Evolutionary conservation across 805 yeast species (phyloP), one percentile per base, ranked within the genome.

Genomic region (Zygosaccharomyces bailii): DNA sequence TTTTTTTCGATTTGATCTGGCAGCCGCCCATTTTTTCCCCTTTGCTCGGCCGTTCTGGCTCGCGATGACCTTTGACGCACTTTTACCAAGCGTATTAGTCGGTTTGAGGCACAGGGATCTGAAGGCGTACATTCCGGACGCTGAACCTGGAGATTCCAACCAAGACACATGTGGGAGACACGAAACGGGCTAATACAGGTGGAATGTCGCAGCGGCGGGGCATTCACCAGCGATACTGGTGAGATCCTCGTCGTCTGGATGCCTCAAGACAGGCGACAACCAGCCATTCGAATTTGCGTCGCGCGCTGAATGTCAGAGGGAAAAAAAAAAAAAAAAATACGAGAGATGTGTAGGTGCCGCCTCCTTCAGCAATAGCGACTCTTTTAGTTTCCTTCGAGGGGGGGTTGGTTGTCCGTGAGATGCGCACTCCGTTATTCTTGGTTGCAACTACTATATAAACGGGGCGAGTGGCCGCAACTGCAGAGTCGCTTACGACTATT

Each of bases 11-110:
- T n/a, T n/a, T n/a, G 39, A 35, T 35, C 39, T 35, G 30, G 19
- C 39, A 35, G 39, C 39, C 39, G 39, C 39, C 39, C 39, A 35
- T 23, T 37, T 37, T 37, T 37, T 37, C 17, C 13, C 13, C 13
- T 27, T 27, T 27, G 6, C 8, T 11, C 10, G 16, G 25, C 29
- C 21, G 20, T 11, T 23, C 17, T 6, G 32, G 40, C 19, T 14
- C 21, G 40, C 40, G 40, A 37, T 37, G 40, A 21, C 25, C 9
- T 21, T 21, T 21, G 25, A 21, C 9, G 25, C 25, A 25, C 16
- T 37, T 37, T 37, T 37, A 37, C 16, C 40, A 25, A 16, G 40
- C 16, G 14, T n/a, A n/a, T 11, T 7, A 27, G 13, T n/a, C 3
- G 32, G 25, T 24, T 37, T 37, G 40, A 16, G 40, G 40, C 40